These are phyloP conservation scores for Marasmius fiardii DNA, from an alignment of 1,284 basidiomycete genomes.

Conservation along the genomic window DNA sequence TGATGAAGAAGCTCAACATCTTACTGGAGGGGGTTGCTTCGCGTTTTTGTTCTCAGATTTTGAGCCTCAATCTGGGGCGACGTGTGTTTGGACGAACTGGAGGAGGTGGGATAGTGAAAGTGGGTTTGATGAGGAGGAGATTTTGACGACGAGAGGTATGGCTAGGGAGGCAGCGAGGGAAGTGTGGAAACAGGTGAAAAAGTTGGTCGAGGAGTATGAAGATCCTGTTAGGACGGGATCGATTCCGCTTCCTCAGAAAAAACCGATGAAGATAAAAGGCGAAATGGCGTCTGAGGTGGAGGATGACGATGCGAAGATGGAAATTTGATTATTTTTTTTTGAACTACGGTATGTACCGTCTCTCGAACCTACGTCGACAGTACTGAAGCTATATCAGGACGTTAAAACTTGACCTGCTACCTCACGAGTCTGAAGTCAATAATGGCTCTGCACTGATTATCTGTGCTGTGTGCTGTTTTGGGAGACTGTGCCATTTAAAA, in stretches of 20 bases:
- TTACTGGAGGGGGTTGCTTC: conserved; percentile 55
- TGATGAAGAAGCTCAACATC: conserved; percentile 36
- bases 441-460: too few relatives aligned
- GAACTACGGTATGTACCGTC: neutral
- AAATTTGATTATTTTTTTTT: conserved; percentile 22
- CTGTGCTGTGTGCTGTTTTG: too few relatives aligned
- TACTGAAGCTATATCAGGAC: too few relatives aligned
- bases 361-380: too few relatives aligned
- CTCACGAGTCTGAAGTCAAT: too few relatives aligned
- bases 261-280: conserved; percentile 9
- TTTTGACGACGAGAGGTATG: conserved; percentile 40
- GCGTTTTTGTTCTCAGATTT: conserved; percentile 59
- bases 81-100: conserved; percentile 59
- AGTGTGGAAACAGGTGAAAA: conserved; percentile 48
- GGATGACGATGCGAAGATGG: conserved; percentile 30
- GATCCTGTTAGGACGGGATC: neutral
- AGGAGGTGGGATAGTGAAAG: conserved; percentile 25
- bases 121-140: conserved; percentile 37
- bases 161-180: conserved; percentile 41
- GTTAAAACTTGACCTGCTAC: too few relatives aligned
- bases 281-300: conserved; percentile 13
- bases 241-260: neutral
- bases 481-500: too few relatives aligned
- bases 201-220: conserved; percentile 28
- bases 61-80: conserved; percentile 16